Conservation (phyloP, 1,284 basidiomycete species). For the Coniferiporia weirii region DNA sequence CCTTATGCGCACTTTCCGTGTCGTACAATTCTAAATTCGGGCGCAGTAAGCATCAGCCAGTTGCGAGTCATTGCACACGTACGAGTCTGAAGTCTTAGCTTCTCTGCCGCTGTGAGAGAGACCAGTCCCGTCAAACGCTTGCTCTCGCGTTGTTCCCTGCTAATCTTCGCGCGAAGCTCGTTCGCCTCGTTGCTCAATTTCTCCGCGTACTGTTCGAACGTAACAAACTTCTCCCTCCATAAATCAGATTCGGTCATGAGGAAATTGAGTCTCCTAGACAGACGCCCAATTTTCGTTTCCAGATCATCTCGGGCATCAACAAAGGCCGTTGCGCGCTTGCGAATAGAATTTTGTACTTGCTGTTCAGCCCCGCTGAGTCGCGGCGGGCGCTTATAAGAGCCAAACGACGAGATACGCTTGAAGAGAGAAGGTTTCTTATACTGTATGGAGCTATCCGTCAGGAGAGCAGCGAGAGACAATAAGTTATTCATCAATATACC, state of each 20-base stretch:
- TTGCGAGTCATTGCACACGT: constrained; percentile 28
- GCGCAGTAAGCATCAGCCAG: constrained; percentile 4
- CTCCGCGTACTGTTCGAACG: constrained; percentile 89
- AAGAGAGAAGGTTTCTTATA: constrained; percentile 86
- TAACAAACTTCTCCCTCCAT: constrained; percentile 88
- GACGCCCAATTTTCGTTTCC: constrained; percentile 83
- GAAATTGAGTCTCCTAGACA: constrained; percentile 81
- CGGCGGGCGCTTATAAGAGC: constrained; percentile 63
- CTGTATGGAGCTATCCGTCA: constrained; percentile 34
- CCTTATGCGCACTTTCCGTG: constrained; percentile 68
- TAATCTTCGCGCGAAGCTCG: constrained; percentile 77
- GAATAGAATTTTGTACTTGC: constrained; percentile 78
- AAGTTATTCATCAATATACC: constrained; percentile 37
- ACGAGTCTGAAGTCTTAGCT: constrained; percentile 69
- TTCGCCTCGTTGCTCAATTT: constrained; percentile 80
- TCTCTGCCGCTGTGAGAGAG: constrained; percentile 70
- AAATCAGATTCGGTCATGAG: constrained; percentile 86
- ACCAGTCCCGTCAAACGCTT: constrained; percentile 75
- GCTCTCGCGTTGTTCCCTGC: constrained; percentile 83
- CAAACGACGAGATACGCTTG: constrained; percentile 79
- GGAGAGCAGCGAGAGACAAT: constrained; percentile 17
- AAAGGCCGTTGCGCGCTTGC: constrained; percentile 85
- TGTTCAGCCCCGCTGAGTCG: constrained; percentile 76
- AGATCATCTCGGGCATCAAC: constrained; percentile 90
- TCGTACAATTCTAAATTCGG: constrained; percentile 52